Evolutionary conservation across 129 eudicot species (phyloP).

Genomic region (Silybum marianum): DNA sequence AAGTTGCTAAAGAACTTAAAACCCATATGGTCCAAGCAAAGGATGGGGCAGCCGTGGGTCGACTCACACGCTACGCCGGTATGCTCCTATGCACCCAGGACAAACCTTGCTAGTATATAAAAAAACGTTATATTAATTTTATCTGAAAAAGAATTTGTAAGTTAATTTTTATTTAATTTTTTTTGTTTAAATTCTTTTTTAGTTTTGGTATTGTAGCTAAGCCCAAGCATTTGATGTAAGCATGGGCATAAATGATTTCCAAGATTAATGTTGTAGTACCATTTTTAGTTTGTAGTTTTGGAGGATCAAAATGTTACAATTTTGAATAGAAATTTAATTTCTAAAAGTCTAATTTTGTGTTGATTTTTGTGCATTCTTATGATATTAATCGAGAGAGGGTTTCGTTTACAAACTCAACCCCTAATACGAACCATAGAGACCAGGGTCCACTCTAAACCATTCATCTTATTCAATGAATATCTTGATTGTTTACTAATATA

Average conservation of each 20-base stretch:
- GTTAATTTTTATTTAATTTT: background rate
- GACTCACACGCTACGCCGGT: slow-evolving; percentile 66
- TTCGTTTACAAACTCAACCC: no score
- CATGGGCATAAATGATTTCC: slow-evolving; percentile 6
- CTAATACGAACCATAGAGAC: no score
- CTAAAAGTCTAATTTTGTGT: background rate
- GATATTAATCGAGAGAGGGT: background rate
- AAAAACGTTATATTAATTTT: background rate
- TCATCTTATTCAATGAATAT: no score
- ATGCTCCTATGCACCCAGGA: slow-evolving; percentile 38
- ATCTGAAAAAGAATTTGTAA: background rate
- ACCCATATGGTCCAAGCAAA: slow-evolving; percentile 45
- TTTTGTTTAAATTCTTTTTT: background rate
- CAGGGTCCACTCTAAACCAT: no score
- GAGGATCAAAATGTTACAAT: slow-evolving; percentile 14
- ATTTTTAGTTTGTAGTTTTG: slow-evolving; percentile 7
- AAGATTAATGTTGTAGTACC: background rate
- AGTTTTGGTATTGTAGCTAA: background rate
- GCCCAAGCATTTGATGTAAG: background rate
- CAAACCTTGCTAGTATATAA: slow-evolving; percentile 43
- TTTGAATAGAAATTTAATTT: slow-evolving; percentile 14
- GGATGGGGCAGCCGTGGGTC: slow-evolving; percentile 55
- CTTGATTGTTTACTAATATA: no score
- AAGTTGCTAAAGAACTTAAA: slow-evolving; percentile 10
- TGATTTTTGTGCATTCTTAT: background rate